These are phyloP conservation scores for Naganishia kalamii DNA, from an alignment of 768 basidiomycete genomes.

Conservation along the genomic window DNA sequence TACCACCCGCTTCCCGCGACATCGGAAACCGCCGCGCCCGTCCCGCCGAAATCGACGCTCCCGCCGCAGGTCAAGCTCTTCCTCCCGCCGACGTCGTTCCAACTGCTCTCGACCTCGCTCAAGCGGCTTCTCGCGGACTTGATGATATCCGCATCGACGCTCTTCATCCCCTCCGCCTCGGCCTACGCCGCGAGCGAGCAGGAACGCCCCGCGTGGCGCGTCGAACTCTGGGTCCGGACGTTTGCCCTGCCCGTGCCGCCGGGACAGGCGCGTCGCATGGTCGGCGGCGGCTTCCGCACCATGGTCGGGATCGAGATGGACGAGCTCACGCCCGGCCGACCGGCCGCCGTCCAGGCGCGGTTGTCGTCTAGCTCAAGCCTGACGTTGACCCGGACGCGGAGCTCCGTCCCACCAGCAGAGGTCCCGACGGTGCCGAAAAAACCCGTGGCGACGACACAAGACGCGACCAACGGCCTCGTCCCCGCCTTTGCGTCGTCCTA, in stretches of 20 bases:
- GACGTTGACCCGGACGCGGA: background rate
- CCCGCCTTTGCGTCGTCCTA: background rate
- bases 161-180: background rate
- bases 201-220: background rate
- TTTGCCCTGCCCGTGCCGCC: background rate
- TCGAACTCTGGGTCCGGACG: background rate
- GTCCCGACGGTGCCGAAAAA: background rate
- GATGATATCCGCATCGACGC: background rate
- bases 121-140: slow-evolving; percentile 7
- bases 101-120: background rate
- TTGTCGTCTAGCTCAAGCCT: background rate
- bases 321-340: background rate
- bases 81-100: slow-evolving; percentile 3
- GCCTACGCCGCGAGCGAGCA: background rate
- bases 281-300: slow-evolving; percentile 5
- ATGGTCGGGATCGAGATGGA: slow-evolving; percentile 13
- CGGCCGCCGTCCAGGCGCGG: no score
- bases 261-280: background rate
- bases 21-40: background rate
- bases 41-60: background rate
- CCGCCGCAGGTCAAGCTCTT: background rate
- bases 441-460: background rate
- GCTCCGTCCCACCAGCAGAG: background rate
- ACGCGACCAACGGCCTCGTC: background rate
- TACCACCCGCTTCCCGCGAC: background rate